Conservation (phyloP, 2,329 filamentous ascomycete species). For the Thermothelomyces thermophilus region DNA sequence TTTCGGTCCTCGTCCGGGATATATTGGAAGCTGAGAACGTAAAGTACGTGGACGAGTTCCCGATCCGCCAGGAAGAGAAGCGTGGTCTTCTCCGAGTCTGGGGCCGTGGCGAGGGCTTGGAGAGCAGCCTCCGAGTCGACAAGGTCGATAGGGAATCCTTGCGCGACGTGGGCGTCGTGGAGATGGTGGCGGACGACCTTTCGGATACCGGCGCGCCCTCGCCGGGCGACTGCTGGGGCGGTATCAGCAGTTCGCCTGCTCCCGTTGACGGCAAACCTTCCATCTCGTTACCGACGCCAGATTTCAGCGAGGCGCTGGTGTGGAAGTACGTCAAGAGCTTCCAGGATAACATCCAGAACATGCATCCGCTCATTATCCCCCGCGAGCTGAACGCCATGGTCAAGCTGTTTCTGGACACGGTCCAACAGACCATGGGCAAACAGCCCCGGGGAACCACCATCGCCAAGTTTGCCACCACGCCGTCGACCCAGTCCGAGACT, state of each 20-base stretch:
- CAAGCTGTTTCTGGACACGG: slow-evolving; percentile 43
- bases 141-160: slow-evolving; percentile 34
- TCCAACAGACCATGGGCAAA: slow-evolving; percentile 32
- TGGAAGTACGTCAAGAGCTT: slow-evolving; percentile 50
- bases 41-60: slow-evolving; percentile 60
- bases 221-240: slow-evolving; percentile 53
- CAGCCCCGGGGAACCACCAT: slow-evolving; percentile 19
- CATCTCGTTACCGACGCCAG: slow-evolving; percentile 44
- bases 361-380: slow-evolving; percentile 57
- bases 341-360: slow-evolving; percentile 55
- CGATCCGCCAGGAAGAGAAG: slow-evolving; percentile 66
- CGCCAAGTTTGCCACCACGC: slow-evolving; percentile 20
- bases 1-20: slow-evolving; percentile 54
- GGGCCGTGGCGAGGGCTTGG: slow-evolving; percentile 69
- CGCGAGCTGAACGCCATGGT: slow-evolving; percentile 48
- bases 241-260: slow-evolving; percentile 46
- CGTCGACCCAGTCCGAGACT: slow-evolving; percentile 21
- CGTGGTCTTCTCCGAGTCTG: slow-evolving; percentile 69
- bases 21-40: slow-evolving; percentile 45
- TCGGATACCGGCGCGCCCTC: slow-evolving; percentile 46
- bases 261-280: slow-evolving; percentile 29
- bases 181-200: slow-evolving; percentile 36
- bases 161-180: slow-evolving; percentile 31
- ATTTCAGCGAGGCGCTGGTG: slow-evolving; percentile 47
- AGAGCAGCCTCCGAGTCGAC: slow-evolving; percentile 41